Evolutionary conservation across 345 rosid genomes (phyloP).

Genomic region (Arabis alpina): DNA sequence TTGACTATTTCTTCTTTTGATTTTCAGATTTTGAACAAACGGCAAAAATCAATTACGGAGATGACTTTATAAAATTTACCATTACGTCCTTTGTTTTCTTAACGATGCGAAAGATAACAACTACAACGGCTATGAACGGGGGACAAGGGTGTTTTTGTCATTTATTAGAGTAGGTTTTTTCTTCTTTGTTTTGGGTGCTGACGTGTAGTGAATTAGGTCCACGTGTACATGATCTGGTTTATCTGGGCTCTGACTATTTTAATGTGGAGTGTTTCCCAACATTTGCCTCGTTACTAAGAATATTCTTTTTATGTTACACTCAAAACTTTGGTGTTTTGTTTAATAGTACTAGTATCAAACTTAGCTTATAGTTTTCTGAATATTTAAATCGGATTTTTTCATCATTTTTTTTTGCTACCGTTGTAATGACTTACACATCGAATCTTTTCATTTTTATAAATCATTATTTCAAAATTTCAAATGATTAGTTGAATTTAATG

Average conservation of each 20-base stretch:
- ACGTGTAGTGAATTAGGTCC: constrained; percentile 24
- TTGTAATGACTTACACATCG: constrained; percentile 36
- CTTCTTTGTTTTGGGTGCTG: neutral
- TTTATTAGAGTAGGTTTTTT: neutral
- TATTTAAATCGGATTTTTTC: constrained; percentile 15
- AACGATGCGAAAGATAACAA: constrained; percentile 15
- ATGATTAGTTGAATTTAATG: constrained; percentile 21
- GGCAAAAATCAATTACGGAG: constrained; percentile 32
- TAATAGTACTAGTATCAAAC: neutral
- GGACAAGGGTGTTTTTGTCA: constrained; percentile 34
- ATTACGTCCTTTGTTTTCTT: constrained; percentile 35
- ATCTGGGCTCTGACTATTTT: constrained; percentile 29
- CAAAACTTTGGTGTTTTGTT: constrained; percentile 29
- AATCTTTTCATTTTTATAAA: constrained; percentile 29
- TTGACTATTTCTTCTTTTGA: constrained; percentile 15
- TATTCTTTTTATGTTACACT: constrained; percentile 48
- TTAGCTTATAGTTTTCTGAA: constrained; percentile 13
- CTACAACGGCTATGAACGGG: constrained; percentile 48
- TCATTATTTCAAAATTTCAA: constrained; percentile 15
- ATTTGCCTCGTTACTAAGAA: constrained; percentile 43
- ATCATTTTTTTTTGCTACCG: constrained; percentile 34
- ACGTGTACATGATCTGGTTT: constrained; percentile 42
- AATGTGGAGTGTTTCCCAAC: constrained; percentile 41
- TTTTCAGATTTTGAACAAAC: constrained; percentile 32
- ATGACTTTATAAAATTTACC: constrained; percentile 12